phyloP scores from a whole-genome alignment of 2,329 filamentous ascomycete genomes.

The Trichocomaceae sp. region DNA sequence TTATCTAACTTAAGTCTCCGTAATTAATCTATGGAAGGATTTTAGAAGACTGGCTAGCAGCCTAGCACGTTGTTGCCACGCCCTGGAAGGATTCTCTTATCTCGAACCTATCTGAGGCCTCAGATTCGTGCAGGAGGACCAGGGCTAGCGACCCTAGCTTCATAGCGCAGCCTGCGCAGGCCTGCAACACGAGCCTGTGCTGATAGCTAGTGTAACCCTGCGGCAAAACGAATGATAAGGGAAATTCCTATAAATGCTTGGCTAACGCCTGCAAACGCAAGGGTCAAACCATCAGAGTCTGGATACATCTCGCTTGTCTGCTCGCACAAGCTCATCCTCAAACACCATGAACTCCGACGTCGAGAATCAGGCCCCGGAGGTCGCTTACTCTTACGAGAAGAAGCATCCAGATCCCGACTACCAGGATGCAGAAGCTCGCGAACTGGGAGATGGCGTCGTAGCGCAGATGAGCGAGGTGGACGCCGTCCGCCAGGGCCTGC shows the following conservation, averaged over 20 bases:
- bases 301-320: too few relatives aligned
- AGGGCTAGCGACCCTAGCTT: neutral
- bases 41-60: too few relatives aligned
- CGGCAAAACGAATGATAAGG: too few relatives aligned
- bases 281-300: too few relatives aligned
- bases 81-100: too few relatives aligned
- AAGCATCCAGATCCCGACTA: neutral
- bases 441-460: neutral
- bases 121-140: too few relatives aligned
- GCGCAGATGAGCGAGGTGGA: neutral
- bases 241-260: neutral
- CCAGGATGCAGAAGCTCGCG: neutral
- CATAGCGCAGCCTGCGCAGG: neutral
- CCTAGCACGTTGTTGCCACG: too few relatives aligned
- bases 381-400: neutral
- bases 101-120: too few relatives aligned
- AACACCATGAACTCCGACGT: neutral
- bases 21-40: too few relatives aligned
- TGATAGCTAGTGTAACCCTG: neutral
- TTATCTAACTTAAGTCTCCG: too few relatives aligned
- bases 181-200: too few relatives aligned
- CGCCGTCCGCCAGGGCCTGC: conserved; percentile 20
- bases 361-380: neutral
- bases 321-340: too few relatives aligned
- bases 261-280: neutral